Base-by-base conservation (phyloP, 1,284 basidiomycete species). In the Marasmius sp. region DNA sequence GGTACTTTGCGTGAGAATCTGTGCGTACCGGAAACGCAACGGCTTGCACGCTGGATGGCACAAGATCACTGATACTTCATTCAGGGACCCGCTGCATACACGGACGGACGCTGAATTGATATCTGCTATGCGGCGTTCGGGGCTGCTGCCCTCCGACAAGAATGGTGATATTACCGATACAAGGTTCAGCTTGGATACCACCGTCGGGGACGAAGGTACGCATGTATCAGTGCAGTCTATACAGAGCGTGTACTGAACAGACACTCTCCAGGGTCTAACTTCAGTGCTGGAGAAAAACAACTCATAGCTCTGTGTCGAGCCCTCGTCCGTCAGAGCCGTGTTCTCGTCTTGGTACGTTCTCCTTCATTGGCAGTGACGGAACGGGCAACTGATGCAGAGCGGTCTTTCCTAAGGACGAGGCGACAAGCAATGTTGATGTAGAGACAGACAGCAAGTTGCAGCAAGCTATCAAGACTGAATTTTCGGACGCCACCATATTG, bases 401-500 rank as follows among this genome's bases (percentile, higher is more conserved):
- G 18, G 14, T 67, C 68, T 33, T 54, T 61, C 36, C 54, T 16
- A 64, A 85, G 80, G 88, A 89, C 67, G 89, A 93, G 71, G 91
- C 92, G 0, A 94, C 92, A 0, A 92, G 91, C 18, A 91, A 83
- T 52, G 90, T 94, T 20, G 93, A 95, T 66, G 85, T 90, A 37
- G 91, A 92, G 69, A 93, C 89, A 33, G 92, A 94, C 71, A 82
- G 88, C 3, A 89, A 88, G 72, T 78, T 94, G 48, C 91, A 92
- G 65, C 77, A 79, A 22, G 92, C 91, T 0, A 92, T 94, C 62
- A 85, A 87, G 67, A 81, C 82, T 33, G 89, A 91, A 67, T 92
- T 93, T 68, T 77, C 83, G 1, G 64, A 76, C 1, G 83, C 81
- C 27, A 88, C 86, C 1, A 47, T 65, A 3, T 38, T 65, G 37